phyloP scores from a whole-genome alignment of 768 basidiomycete species.

The Terana coerulea region DNA sequence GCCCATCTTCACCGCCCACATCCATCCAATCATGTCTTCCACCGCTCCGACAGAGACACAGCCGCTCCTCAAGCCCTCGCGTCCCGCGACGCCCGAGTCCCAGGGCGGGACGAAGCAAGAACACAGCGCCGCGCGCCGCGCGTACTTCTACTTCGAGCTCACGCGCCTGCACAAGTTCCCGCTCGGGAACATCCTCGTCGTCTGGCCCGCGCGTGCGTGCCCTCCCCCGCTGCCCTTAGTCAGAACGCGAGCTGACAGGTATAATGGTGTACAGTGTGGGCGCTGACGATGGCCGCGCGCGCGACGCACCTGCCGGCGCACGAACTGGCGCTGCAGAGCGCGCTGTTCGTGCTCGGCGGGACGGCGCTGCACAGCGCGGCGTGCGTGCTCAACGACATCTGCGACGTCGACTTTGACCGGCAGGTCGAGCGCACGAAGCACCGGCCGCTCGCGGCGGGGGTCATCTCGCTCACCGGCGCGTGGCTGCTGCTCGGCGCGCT shows the following conservation, averaged over 20 bases:
- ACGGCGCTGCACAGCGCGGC: slow-evolving; percentile 17
- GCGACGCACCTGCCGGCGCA: background rate
- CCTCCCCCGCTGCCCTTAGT: background rate
- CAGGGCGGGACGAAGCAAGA: too few species aligned
- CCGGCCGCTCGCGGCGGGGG: slow-evolving; percentile 30
- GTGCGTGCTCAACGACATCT: slow-evolving; percentile 23
- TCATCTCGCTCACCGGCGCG: slow-evolving; percentile 29
- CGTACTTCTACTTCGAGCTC: slow-evolving; percentile 12
- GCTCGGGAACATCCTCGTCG: background rate
- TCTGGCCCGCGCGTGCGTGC: background rate
- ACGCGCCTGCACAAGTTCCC: slow-evolving; percentile 1
- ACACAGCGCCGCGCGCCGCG: too few species aligned
- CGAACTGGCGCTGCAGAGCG: background rate
- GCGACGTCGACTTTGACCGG: slow-evolving; percentile 27
- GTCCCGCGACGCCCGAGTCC: too few species aligned
- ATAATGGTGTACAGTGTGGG: slow-evolving; percentile 13
- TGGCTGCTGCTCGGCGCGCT: slow-evolving; percentile 22
- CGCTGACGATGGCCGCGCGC: slow-evolving; percentile 12
- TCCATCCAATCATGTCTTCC: too few species aligned
- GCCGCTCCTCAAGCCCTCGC: too few species aligned
- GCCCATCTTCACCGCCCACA: too few species aligned
- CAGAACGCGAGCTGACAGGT: background rate
- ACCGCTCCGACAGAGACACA: too few species aligned
- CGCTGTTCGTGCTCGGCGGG: slow-evolving; percentile 12
- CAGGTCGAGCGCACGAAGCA: slow-evolving; percentile 34